Base-by-base conservation (phyloP, 1,284 basidiomycete species). In the Apiotrichum porosum region DNA sequence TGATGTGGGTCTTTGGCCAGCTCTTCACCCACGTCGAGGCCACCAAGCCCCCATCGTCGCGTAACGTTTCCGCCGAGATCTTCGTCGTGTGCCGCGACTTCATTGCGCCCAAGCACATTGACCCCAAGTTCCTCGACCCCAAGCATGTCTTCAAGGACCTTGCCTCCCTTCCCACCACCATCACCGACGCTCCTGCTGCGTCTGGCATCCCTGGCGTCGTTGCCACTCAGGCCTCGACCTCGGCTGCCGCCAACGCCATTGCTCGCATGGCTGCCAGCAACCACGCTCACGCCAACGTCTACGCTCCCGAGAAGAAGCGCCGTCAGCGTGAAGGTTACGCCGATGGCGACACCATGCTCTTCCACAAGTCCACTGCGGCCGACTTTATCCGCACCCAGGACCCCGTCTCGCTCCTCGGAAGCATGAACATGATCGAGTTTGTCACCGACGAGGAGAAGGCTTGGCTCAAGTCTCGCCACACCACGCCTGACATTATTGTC, bases 41-140 rank as follows among this genome's bases (percentile, higher is more conserved):
- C 13, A 99, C 95, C 33, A 99, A 99, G 71, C 95, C 95, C 2
- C 93, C 95, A 12, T 94, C 91, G 24, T 98, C 95, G 19, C 83
- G 95, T 78, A 97, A 95, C 74, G 95, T 99, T 39, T 99, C 95
- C 38, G 95, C 95, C 9, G 95, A 99, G 75, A 98, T 98, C 68
- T 99, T 98, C 78, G 95, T 99, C 62, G 91, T 97, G 45, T 99
- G 95, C 75, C 86, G 86, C 57, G 89, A 91, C 51, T 99, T 91
- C 77, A 82, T 92, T 58, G 91, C 92, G 4, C 95, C 95, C 4
- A 90, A 90, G 69, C 82, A 87, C 65, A 94, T 98, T 63, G 95
- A 99, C 68, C 92, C 95, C 34, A 95, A 94, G 75, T 97, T 99
- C 75, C 83, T 99, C 57, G 94, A 98, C 68, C 90, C 95, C 10